A percentile compares a stretch with the other conserved stretches of the same genome.
These are phyloP conservation scores for Anthracocystis walkeri DNA, from an alignment of 1,284 basidiomycete species.

Conservation along the genomic window DNA sequence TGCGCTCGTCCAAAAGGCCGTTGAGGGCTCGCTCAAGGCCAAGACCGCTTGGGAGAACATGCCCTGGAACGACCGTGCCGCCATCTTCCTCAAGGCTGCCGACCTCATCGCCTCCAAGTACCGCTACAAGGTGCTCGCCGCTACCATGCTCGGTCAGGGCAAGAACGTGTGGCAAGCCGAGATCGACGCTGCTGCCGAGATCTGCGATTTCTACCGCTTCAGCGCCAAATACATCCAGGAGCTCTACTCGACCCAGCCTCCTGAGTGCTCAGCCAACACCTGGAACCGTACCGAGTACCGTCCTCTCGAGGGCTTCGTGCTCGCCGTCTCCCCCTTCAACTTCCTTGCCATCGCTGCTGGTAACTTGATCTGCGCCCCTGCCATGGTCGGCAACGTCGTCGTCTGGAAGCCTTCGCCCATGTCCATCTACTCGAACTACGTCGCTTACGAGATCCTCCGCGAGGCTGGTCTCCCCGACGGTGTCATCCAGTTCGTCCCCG, in stretches of 20 bases:
- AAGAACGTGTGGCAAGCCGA: constrained; percentile 99
- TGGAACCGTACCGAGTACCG: constrained; percentile 99
- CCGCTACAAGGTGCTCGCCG: constrained; percentile 89
- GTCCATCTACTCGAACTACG: constrained; percentile 94
- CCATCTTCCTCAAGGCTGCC: constrained; percentile 88
- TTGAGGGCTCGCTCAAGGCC: constrained; percentile 87
- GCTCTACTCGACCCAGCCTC: constrained; percentile 88
- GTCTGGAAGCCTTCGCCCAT: constrained; percentile 98
- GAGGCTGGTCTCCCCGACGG: constrained; percentile 94
- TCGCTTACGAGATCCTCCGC: constrained; percentile 88
- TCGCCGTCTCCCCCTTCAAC: constrained; percentile 98
- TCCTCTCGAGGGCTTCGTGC: constrained; percentile 94
- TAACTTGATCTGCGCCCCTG: constrained; percentile 76
- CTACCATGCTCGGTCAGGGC: constrained; percentile 97
- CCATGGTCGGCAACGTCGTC: constrained; percentile 92
- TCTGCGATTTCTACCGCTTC: constrained; percentile 93
- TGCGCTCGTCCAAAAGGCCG: constrained; percentile 78
- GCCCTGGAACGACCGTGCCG: constrained; percentile 95
- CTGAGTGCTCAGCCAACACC: constrained; percentile 84
- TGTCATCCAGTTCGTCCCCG: constrained; percentile 95
- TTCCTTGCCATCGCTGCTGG: constrained; percentile 73
- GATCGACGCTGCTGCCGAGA: constrained; percentile 98
- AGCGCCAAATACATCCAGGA: constrained; percentile 97
- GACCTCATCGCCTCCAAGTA: constrained; percentile 95
- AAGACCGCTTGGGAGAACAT: constrained; percentile 90